Base-by-base conservation (phyloP, 495 filamentous ascomycete species). In the Penicillium silybi region DNA sequence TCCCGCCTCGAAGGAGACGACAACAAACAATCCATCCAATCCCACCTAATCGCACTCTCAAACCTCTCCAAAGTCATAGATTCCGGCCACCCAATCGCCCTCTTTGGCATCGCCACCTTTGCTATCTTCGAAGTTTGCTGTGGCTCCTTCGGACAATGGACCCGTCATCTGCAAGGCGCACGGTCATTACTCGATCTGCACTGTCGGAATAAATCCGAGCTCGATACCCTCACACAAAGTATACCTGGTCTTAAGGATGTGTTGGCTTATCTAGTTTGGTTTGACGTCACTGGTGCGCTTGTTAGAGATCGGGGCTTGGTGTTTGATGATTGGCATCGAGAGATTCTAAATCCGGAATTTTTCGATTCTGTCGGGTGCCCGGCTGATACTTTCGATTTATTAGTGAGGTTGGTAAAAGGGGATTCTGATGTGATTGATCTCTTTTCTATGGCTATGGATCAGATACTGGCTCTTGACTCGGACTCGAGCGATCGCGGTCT, bases 81-180 rank as follows among this genome's bases (percentile, higher is more conserved):
- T 22, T 62, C 59, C 7, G 65, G 61, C 6, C 58, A 70, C 39
- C 67, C 67, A 0, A 58, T 70, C 40, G 65, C 65, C 4, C 42
- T 70, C 13, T 64, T 70, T 37, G 67, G 65, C 0, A 70, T 70
- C 9, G 67, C 63, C 0, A 66, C 65, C 4, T 68, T 70, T 23
- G 65, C 67, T 2, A 66, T 70, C 18, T 68, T 70, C 34, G 67
- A 68, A 44, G 63, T 70, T 0, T 68, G 65, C 37, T 63, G 64
- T 16, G 65, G 63, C 2, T 58, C 63, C 3, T 70, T 68, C 40
- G 67, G 67, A 3, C 56, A 58, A 41, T 70, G 67, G 67, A 61
- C 66, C 38, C 56, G 63, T 18, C 67, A 70, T 57, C 52, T 70
- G 13, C 61, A 66, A 35, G 67, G 67, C 9, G 67, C 67, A 3